These are phyloP conservation scores for Pichia sp. DNA, from an alignment of 1,139 yeast genomes.

Conservation along the genomic window DNA sequence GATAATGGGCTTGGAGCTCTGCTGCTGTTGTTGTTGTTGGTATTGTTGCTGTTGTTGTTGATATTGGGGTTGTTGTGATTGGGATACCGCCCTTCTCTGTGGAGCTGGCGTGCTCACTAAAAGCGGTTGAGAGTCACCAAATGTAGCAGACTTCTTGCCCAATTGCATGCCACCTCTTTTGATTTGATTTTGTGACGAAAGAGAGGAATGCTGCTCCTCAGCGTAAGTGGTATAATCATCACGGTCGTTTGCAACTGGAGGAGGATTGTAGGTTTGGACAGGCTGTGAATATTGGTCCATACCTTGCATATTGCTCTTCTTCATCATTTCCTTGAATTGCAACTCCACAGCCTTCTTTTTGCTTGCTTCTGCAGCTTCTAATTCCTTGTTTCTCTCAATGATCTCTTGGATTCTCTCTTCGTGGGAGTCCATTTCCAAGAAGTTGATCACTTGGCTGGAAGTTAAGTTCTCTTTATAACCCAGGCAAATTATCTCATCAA, in stretches of 20 bases:
- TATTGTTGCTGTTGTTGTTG: slow-evolving; percentile 26
- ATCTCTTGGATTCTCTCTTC: slow-evolving; percentile 98
- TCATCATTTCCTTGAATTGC: slow-evolving; percentile 79
- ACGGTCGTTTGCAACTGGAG: slow-evolving; percentile 10
- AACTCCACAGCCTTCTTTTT: slow-evolving; percentile 94
- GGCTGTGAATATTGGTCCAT: slow-evolving; percentile 12
- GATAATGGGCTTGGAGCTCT: slow-evolving; percentile 35
- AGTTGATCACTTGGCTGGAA: slow-evolving; percentile 77
- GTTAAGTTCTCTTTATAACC: slow-evolving; percentile 91
- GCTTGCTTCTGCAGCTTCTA: slow-evolving; percentile 96
- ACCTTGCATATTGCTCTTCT: slow-evolving; percentile 42
- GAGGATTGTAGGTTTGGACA: slow-evolving; percentile 22
- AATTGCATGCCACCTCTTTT: slow-evolving; percentile 78
- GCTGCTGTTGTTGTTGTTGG: slow-evolving; percentile 21
- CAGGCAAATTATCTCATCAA: slow-evolving; percentile 86
- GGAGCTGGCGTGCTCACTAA: slow-evolving; percentile 26
- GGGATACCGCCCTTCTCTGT: slow-evolving; percentile 6
- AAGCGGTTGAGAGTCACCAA: slow-evolving; percentile 27
- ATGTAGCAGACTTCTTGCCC: slow-evolving; percentile 53
- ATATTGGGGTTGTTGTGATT: slow-evolving; percentile 13
- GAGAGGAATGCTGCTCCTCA: slow-evolving; percentile 13
- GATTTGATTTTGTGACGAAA: slow-evolving; percentile 21
- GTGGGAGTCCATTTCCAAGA: slow-evolving; percentile 95
- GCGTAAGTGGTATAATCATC: slow-evolving; percentile 1
- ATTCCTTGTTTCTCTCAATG: slow-evolving; percentile 92